A percentile compares a stretch with the other conserved stretches of the same genome.
Evolutionary conservation across 495 filamentous ascomycete genomes (phyloP).

Genomic region (Hyaloscypha finlandica): DNA sequence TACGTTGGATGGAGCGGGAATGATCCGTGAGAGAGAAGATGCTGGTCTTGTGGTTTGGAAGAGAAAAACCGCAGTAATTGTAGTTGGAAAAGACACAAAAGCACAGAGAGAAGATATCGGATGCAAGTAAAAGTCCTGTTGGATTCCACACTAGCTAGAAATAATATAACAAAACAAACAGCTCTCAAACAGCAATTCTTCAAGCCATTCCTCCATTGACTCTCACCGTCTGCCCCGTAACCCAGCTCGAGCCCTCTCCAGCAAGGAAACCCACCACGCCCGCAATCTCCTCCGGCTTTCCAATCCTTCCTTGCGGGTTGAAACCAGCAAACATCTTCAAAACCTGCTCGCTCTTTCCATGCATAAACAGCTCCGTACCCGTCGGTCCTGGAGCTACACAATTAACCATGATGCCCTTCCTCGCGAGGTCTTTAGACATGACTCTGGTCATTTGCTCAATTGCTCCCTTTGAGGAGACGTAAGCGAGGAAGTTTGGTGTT

Average conservation of each 20-base stretch:
- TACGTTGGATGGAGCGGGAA: too few species aligned
- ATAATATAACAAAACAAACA: neutral
- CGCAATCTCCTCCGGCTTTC: constrained; percentile 64
- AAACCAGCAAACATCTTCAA: constrained; percentile 52
- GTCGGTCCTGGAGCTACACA: constrained; percentile 66
- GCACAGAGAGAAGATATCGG: too few species aligned
- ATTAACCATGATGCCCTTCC: constrained; percentile 64
- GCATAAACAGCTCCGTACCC: constrained; percentile 64
- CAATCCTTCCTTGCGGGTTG: constrained; percentile 58
- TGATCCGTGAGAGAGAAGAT: too few species aligned
- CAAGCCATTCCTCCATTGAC: constrained; percentile 57
- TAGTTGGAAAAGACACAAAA: too few species aligned
- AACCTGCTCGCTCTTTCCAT: constrained; percentile 61
- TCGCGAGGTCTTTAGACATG: constrained; percentile 64
- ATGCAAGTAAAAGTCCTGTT: neutral
- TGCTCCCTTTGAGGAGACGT: constrained; percentile 65
- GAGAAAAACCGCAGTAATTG: too few species aligned
- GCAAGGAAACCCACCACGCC: constrained; percentile 55
- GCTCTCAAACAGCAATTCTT: neutral
- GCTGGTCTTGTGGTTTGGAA: too few species aligned
- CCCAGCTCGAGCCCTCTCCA: constrained; percentile 55
- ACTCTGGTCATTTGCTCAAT: constrained; percentile 69
- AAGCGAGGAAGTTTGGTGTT: constrained; percentile 61
- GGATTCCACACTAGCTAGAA: neutral
- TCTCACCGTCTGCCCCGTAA: constrained; percentile 65